Conservation (phyloP, 805 yeast species). For the Ogataea zsoltii region DNA sequence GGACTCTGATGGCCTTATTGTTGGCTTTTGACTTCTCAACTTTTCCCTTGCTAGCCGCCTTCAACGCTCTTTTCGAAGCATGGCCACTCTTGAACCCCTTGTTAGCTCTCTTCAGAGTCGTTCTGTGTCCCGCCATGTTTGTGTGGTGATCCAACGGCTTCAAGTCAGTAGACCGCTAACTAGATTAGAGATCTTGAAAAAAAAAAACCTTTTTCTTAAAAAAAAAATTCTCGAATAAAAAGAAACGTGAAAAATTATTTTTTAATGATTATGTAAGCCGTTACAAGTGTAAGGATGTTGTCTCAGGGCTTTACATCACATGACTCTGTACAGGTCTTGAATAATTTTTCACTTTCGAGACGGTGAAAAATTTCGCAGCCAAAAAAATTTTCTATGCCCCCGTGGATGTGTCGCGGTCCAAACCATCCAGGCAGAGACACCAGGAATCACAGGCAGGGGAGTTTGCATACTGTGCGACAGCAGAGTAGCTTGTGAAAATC, state of each 20-base stretch:
- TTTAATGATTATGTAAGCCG: not conserved
- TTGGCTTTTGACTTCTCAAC: constrained; percentile 62
- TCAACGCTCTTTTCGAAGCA: constrained; percentile 83
- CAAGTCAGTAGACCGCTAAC: not conserved
- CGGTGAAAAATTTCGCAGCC: constrained; percentile 18
- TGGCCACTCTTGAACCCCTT: constrained; percentile 92
- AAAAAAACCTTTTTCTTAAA: not conserved
- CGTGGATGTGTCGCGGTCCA: constrained; percentile 1
- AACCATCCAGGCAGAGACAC: not conserved
- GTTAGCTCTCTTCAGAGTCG: constrained; percentile 79
- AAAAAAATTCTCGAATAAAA: constrained; percentile 3
- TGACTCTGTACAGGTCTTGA: constrained; percentile 11
- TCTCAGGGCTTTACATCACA: constrained; percentile 5
- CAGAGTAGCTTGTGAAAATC: constrained; percentile 3
- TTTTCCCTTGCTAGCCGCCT: constrained; percentile 80
- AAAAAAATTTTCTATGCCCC: constrained; percentile 1
- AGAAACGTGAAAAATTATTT: constrained; percentile 5
- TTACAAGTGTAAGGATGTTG: constrained; percentile 1
- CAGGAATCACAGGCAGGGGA: not conserved
- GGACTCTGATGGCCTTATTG: constrained; percentile 39
- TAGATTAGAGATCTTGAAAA: constrained; percentile 1
- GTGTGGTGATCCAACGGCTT: not conserved
- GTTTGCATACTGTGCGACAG: constrained; percentile 2
- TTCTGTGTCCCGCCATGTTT: constrained; percentile 76
- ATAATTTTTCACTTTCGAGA: constrained; percentile 1